Evolutionary conservation across 2,329 filamentous ascomycete genomes (phyloP).

Genomic region (Botrytis byssoidea): DNA sequence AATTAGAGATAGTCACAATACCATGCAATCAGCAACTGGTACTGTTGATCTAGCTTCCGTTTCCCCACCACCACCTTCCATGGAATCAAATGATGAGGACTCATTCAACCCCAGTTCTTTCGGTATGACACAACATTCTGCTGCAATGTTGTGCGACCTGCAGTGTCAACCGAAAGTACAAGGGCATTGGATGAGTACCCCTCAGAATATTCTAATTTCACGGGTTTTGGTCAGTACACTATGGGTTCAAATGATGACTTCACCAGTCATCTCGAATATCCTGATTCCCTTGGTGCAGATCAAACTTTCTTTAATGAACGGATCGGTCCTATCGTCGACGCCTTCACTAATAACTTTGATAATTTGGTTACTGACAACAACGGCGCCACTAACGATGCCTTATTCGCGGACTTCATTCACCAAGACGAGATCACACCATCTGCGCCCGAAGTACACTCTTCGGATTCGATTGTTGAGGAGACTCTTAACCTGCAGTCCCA

Average conservation of each 20-base stretch:
- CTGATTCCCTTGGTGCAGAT: conserved; percentile 69
- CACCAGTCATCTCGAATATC: conserved; percentile 63
- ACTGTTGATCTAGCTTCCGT: conserved; percentile 60
- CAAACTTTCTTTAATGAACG: conserved; percentile 72
- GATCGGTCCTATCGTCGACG: conserved; percentile 71
- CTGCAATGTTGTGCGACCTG: conserved; percentile 99
- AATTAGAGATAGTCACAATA: conserved; percentile 36
- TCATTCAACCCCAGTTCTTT: conserved; percentile 46
- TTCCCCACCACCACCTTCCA: conserved; percentile 50
- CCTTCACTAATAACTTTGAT: conserved; percentile 65
- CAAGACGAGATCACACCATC: conserved; percentile 44
- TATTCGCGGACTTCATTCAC: conserved; percentile 52
- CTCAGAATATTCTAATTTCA: conserved; percentile 52
- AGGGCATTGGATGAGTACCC: conserved; percentile 38
- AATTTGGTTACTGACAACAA: conserved; percentile 62
- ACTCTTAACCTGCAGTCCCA: conserved; percentile 72
- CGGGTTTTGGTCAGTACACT: conserved; percentile 51
- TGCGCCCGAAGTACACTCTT: conserved; percentile 39
- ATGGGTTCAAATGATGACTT: conserved; percentile 58
- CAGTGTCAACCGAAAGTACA: conserved; percentile 87
- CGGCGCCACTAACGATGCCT: conserved; percentile 52
- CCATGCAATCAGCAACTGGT: conserved; percentile 38
- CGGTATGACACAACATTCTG: conserved; percentile 99
- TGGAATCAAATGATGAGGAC: conserved; percentile 51
- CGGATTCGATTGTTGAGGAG: conserved; percentile 41